Percentiles rank a stretch among this genome's conserved stretches.
Conservation (phyloP, 306 rosid species). For the Gastrolobium villosum region DNA sequence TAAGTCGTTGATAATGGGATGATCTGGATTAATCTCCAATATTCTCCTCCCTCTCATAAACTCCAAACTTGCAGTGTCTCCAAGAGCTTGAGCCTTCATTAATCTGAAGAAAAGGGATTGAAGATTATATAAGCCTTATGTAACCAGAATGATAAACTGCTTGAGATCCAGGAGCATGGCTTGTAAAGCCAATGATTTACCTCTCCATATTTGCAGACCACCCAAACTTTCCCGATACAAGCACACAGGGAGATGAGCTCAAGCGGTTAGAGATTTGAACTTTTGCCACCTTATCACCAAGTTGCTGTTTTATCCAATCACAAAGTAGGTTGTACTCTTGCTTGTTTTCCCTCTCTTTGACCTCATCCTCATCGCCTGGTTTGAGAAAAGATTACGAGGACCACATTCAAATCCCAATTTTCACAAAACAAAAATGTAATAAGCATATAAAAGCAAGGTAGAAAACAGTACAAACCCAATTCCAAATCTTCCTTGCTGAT, state of each 20-base stretch:
- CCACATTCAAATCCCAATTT: constrained; percentile 27
- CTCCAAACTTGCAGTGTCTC: constrained; percentile 92
- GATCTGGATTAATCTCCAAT: constrained; percentile 95
- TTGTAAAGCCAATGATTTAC: constrained; percentile 50
- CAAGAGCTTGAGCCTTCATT: constrained; percentile 99
- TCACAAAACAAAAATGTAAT: background rate
- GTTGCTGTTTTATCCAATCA: constrained; percentile 98
- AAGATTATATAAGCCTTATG: background rate
- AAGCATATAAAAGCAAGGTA: constrained; percentile 3
- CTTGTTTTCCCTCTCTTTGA: constrained; percentile 83
- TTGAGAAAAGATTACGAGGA: constrained; percentile 29
- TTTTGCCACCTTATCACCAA: constrained; percentile 94
- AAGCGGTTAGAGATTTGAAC: constrained; percentile 95
- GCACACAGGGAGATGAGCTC: constrained; percentile 99
- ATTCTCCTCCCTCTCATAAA: constrained; percentile 99
- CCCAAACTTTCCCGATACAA: constrained; percentile 98
- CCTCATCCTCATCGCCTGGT: constrained; percentile 95
- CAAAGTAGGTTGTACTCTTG: constrained; percentile 91
- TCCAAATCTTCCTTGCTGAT: constrained; percentile 99
- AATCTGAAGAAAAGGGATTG: constrained; percentile 60
- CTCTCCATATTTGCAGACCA: constrained; percentile 99
- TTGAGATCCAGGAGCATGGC: background rate
- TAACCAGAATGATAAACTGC: constrained; percentile 5
- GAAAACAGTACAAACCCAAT: constrained; percentile 68
- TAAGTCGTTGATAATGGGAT: constrained; percentile 88